Conservation (phyloP, 2,329 filamentous ascomycete species). For the Cordyceps pruinosa region DNA sequence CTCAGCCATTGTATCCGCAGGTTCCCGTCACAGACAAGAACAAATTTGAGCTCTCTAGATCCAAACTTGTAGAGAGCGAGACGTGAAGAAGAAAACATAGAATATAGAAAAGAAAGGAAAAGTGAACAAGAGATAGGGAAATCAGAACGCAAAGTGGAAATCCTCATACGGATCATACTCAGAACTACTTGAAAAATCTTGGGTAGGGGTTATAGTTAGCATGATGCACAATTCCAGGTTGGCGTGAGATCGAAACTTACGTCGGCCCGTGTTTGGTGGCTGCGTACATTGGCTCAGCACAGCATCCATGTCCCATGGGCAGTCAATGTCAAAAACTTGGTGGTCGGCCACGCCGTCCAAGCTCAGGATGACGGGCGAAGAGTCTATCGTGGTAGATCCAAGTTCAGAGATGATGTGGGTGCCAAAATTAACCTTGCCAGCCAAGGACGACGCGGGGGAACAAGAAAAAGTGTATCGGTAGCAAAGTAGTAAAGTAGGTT, state of each 20-base stretch:
- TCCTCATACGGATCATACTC: conserved; percentile 6
- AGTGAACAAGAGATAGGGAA: not conserved
- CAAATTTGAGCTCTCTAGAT: not conserved
- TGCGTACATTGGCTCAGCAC: conserved; percentile 15
- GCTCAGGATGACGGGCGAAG: conserved; percentile 11
- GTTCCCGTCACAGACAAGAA: not conserved
- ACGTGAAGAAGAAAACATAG: not conserved
- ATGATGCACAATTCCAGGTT: not conserved
- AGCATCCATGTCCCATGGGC: conserved; percentile 18
- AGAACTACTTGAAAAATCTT: not conserved
- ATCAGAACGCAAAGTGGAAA: conserved; percentile 9
- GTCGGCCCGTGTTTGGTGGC: not conserved
- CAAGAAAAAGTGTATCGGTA: not conserved
- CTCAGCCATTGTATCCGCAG: not conserved
- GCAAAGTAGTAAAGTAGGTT: not conserved
- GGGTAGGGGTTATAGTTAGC: not conserved
- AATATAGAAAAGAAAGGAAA: too few species aligned
- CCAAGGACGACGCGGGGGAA: not conserved
- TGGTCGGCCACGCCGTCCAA: conserved; percentile 17
- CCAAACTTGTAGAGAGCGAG: not conserved
- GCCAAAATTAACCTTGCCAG: not conserved
- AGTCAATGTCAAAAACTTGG: conserved; percentile 19
- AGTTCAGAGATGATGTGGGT: not conserved
- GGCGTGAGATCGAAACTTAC: not conserved
- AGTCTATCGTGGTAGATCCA: conserved; percentile 13